Conservation (phyloP, 2,329 filamentous ascomycete species). For the Neopestalotiopsis sp. region DNA sequence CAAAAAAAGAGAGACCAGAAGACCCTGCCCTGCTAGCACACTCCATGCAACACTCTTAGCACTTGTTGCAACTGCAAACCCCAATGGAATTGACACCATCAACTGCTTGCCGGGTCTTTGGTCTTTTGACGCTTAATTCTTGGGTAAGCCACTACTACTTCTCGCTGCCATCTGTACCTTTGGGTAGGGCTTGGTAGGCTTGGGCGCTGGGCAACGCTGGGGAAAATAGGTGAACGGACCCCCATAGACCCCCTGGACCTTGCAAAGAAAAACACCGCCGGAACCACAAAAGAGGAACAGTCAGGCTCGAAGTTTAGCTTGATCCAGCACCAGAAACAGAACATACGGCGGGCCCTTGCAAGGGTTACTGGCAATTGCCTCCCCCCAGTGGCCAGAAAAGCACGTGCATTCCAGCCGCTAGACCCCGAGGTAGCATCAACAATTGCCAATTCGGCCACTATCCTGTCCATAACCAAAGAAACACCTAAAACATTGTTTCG, state of each 20-base stretch:
- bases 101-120: neutral
- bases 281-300: conserved; percentile 4
- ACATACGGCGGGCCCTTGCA: neutral
- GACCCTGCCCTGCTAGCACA: neutral
- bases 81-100: neutral
- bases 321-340: conserved; percentile 10
- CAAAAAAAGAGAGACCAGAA: neutral
- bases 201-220: neutral
- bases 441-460: neutral
- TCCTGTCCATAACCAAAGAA: neutral
- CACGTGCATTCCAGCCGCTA: conserved; percentile 15
- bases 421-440: neutral
- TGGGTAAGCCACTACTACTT: neutral
- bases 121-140: neutral
- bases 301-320: neutral
- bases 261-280: neutral
- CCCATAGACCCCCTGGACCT: neutral
- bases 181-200: neutral
- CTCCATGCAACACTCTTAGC: neutral
- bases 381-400: conserved; percentile 7
- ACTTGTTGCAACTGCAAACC: neutral
- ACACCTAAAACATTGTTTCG: conserved; percentile 1
- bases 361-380: neutral
- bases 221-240: conserved; percentile 9
- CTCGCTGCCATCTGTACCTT: neutral